Conservation (phyloP, 352 stramenopile species). For the Thraustotheca clavata region DNA sequence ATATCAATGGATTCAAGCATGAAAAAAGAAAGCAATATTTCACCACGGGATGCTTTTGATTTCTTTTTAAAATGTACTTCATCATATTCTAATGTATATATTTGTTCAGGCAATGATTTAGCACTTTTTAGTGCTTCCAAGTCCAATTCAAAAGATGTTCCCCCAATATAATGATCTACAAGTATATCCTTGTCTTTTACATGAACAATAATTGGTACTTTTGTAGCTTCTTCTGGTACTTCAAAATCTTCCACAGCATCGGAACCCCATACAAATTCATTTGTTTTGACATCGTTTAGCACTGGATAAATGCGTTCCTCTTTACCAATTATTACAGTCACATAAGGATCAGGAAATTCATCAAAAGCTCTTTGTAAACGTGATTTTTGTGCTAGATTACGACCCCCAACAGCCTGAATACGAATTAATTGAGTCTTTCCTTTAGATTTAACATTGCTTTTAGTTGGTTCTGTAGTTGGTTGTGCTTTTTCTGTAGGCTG, state of each 20-base stretch:
- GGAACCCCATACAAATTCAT: conserved; percentile 35
- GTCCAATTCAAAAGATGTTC: conserved; percentile 27
- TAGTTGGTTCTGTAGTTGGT: too few species aligned
- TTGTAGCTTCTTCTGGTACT: conserved; percentile 18
- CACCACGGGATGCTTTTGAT: conserved; percentile 22
- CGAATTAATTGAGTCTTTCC: not conserved
- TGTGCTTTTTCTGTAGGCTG: too few species aligned
- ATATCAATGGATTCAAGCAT: conserved; percentile 24
- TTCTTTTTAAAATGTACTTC: conserved; percentile 43
- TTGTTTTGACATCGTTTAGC: conserved; percentile 35
- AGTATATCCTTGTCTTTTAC: conserved; percentile 43
- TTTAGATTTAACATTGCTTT: too few species aligned
- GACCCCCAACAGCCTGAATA: conserved; percentile 9
- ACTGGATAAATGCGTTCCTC: conserved; percentile 27
- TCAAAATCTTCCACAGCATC: conserved; percentile 33
- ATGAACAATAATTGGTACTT: conserved; percentile 27
- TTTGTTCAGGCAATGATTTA: not conserved
- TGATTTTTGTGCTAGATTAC: conserved; percentile 12
- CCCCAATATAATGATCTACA: conserved; percentile 42
- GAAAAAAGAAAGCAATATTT: conserved; percentile 38
- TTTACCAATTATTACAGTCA: conserved; percentile 30
- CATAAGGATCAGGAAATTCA: conserved; percentile 39
- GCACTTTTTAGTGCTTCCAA: not conserved
- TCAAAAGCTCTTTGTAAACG: conserved; percentile 25
- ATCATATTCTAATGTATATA: conserved; percentile 34